Evolutionary conservation across 352 stramenopile genomes (phyloP).

Genomic region (Pythium periplocum): DNA sequence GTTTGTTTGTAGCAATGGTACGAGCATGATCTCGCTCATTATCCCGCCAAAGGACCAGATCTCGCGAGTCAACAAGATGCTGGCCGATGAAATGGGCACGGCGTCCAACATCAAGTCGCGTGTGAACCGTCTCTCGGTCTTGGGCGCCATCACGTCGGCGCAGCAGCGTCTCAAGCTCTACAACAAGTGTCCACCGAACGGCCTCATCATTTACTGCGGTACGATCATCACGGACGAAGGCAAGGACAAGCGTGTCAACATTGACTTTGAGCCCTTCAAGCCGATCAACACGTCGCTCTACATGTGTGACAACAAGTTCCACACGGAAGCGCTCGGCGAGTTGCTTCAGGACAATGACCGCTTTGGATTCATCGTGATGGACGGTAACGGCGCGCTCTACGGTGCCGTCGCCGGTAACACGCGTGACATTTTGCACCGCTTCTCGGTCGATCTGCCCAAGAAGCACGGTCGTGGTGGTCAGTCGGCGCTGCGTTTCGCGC

Average conservation of each 20-base stretch:
- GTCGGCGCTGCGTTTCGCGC: constrained; percentile 99
- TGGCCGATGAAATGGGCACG: constrained; percentile 98
- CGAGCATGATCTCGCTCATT: constrained; percentile 99
- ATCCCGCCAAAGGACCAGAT: constrained; percentile 99
- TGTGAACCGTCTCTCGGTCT: constrained; percentile 97
- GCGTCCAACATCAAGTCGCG: constrained; percentile 99
- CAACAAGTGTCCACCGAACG: constrained; percentile 95
- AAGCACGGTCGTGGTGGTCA: constrained; percentile 99
- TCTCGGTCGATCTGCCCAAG: constrained; percentile 98
- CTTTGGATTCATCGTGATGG: constrained; percentile 99
- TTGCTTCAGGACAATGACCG: constrained; percentile 98
- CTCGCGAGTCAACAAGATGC: constrained; percentile 97
- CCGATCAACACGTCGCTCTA: constrained; percentile 99
- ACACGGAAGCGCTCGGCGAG: constrained; percentile 98
- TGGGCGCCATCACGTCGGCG: constrained; percentile 98
- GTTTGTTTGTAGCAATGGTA: constrained; percentile 89
- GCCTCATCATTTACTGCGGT: constrained; percentile 99
- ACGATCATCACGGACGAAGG: constrained; percentile 99
- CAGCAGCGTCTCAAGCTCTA: constrained; percentile 99
- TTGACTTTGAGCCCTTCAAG: constrained; percentile 99
- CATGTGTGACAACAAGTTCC: constrained; percentile 99
- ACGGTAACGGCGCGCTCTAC: constrained; percentile 98
- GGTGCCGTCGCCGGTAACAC: constrained; percentile 95
- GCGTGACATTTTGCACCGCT: constrained; percentile 93
- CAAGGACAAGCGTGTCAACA: constrained; percentile 99